Conservation (phyloP, 1,139 yeast species). For the Geotrichum armillariae region DNA sequence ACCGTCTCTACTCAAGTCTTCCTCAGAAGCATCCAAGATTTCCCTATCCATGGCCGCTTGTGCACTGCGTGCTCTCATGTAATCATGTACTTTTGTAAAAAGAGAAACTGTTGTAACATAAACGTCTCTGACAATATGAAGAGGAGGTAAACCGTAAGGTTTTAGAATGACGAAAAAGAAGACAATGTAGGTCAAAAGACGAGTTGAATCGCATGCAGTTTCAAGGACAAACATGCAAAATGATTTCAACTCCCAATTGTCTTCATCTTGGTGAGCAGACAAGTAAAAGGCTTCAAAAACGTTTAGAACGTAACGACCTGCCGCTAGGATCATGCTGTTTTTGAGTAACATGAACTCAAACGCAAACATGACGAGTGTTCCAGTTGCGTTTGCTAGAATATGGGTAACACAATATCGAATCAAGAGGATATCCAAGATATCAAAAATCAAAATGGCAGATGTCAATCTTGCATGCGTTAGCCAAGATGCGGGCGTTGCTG, state of each 20-base stretch:
- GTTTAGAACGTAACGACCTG: constrained; percentile 53
- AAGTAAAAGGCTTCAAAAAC: constrained; percentile 55
- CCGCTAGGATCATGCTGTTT: constrained; percentile 52
- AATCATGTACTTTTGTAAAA: constrained; percentile 51
- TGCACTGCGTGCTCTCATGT: constrained; percentile 58
- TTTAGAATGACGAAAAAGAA: constrained; percentile 50
- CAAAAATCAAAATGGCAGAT: constrained; percentile 45
- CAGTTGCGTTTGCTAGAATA: constrained; percentile 47
- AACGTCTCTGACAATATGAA: constrained; percentile 68
- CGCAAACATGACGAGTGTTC: constrained; percentile 57
- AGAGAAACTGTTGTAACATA: constrained; percentile 54
- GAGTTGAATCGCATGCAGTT: constrained; percentile 44
- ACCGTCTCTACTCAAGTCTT: constrained; percentile 62
- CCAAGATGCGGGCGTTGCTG: constrained; percentile 36
- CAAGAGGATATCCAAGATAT: constrained; percentile 51
- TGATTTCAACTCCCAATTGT: constrained; percentile 73
- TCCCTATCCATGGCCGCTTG: constrained; percentile 64
- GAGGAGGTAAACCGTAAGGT: constrained; percentile 53
- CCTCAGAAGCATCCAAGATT: constrained; percentile 55
- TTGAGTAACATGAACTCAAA: constrained; percentile 72
- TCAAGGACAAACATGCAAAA: constrained; percentile 61
- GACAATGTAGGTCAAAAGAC: constrained; percentile 50
- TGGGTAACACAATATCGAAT: constrained; percentile 61
- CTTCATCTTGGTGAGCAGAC: constrained; percentile 54
- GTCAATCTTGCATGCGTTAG: constrained; percentile 40